phyloP scores from a whole-genome alignment of 345 rosid genomes.

The Abelmoschus esculentus region DNA sequence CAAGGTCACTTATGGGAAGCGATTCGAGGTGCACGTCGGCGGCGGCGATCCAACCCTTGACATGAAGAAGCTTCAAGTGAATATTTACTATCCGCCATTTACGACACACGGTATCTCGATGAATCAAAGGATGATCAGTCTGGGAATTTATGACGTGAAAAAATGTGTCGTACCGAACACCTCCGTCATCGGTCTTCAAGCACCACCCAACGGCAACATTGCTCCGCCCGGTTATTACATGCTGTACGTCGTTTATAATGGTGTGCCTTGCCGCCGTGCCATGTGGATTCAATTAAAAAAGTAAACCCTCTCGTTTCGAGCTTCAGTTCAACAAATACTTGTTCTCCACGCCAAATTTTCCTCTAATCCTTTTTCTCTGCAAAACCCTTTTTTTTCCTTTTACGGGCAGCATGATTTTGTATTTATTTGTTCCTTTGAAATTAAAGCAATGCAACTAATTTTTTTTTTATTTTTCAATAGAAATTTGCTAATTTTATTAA shows the following conservation, averaged over 20 bases:
- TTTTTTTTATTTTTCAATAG: too few relatives aligned
- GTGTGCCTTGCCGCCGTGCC: conserved; percentile 28
- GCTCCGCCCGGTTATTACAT: conserved; percentile 46
- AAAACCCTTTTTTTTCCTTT: neutral
- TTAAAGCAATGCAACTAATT: too few relatives aligned
- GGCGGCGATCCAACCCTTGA: neutral
- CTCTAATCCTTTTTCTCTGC: neutral
- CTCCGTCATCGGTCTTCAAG: neutral
- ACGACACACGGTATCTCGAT: conserved; percentile 63
- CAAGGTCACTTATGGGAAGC: conserved; percentile 20
- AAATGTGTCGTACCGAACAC: neutral
- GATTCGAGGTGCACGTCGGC: conserved; percentile 20
- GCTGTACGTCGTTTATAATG: conserved; percentile 25
- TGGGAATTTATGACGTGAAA: conserved; percentile 7
- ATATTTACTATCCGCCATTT: conserved; percentile 53
- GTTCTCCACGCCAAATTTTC: neutral
- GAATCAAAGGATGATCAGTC: conserved; percentile 43
- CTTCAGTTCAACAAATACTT: neutral
- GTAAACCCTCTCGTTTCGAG: conserved; percentile 4
- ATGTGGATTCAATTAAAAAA: conserved; percentile 29
- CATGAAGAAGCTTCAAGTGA: conserved; percentile 24
- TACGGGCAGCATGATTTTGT: neutral
- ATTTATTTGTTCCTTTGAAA: too few relatives aligned
- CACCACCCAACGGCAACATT: conserved; percentile 24
- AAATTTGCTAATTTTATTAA: too few relatives aligned